phyloP scores from a whole-genome alignment of 2,329 filamentous ascomycete genomes.

The Fusarium begoniae region DNA sequence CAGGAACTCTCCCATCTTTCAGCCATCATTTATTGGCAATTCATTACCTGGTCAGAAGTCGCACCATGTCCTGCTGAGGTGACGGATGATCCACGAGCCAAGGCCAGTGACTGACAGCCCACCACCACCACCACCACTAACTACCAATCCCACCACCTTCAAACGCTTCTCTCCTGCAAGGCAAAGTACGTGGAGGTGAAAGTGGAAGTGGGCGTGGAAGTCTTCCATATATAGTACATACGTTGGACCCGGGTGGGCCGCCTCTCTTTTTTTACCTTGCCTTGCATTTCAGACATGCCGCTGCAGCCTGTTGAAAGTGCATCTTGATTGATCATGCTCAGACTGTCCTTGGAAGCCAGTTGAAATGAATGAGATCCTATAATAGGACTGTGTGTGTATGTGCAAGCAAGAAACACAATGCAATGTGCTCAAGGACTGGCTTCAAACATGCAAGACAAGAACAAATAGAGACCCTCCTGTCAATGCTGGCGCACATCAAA shows the following conservation, averaged over 20 bases:
- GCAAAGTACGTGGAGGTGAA: not conserved
- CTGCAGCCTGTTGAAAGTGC: slow-evolving; percentile 19
- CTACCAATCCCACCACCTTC: slow-evolving; percentile 9
- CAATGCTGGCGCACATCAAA: slow-evolving; percentile 22
- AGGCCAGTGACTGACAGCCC: slow-evolving; percentile 24
- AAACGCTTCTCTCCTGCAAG: slow-evolving; percentile 1
- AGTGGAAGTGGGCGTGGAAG: not conserved
- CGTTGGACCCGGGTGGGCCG: slow-evolving; percentile 9
- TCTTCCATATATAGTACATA: not conserved
- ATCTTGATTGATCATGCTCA: not conserved
- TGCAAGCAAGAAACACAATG: not conserved
- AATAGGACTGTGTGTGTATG: not conserved
- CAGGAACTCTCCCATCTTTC: not conserved
- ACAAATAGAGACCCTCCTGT: slow-evolving; percentile 6
- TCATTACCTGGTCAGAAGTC: slow-evolving; percentile 1
- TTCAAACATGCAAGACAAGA: slow-evolving; percentile 1
- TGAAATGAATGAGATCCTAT: not conserved
- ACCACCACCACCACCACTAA: slow-evolving; percentile 15
- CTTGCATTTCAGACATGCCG: slow-evolving; percentile 27
- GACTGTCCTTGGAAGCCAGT: not conserved
- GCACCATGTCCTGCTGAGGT: slow-evolving; percentile 15
- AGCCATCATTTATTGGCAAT: not conserved
- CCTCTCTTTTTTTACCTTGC: not conserved
- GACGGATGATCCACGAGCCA: slow-evolving; percentile 20
- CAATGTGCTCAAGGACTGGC: not conserved